Percentiles rank a stretch among this genome's conserved stretches.
These are phyloP conservation scores for Tagetes patula DNA, from an alignment of 129 eudicot genomes.

Conservation along the genomic window DNA sequence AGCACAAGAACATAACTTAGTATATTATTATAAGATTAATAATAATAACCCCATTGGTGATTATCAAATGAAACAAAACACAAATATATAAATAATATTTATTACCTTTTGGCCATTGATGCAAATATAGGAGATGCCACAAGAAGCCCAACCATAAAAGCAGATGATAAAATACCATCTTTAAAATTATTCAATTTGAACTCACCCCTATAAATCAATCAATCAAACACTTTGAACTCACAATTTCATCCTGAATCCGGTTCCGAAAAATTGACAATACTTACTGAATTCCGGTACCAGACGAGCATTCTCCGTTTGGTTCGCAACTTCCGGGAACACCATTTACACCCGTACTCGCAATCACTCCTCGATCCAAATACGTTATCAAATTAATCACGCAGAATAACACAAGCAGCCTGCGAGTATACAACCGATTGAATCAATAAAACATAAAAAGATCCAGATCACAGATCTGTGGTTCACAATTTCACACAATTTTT, in stretches of 20 bases:
- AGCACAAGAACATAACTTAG: constrained; percentile 15
- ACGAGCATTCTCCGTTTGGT: constrained; percentile 51
- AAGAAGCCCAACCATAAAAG: constrained; percentile 95
- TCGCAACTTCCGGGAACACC: constrained; percentile 61
- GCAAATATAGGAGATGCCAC: constrained; percentile 95
- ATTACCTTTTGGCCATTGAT: constrained; percentile 78
- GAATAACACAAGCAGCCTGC: constrained; percentile 54
- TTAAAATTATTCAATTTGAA: constrained; percentile 64
- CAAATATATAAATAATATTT: too few relatives aligned
- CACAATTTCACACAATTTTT: neutral
- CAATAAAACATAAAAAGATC: neutral
- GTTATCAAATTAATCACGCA: constrained; percentile 66
- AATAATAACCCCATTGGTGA: too few relatives aligned
- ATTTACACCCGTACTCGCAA: constrained; percentile 90
- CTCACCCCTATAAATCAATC: constrained; percentile 54
- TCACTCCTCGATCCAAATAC: constrained; percentile 79
- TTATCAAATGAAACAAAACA: too few relatives aligned
- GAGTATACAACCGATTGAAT: constrained; percentile 11
- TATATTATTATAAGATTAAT: too few relatives aligned
- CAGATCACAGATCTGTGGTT: neutral
- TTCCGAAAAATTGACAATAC: constrained; percentile 24
- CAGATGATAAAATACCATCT: constrained; percentile 91
- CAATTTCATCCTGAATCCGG: neutral
- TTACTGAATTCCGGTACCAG: constrained; percentile 91
- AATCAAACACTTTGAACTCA: neutral